Percentiles rank a stretch among this genome's conserved stretches.
Evolutionary conservation across 768 basidiomycete genomes (phyloP).

Genomic region (Ramaria sp.): DNA sequence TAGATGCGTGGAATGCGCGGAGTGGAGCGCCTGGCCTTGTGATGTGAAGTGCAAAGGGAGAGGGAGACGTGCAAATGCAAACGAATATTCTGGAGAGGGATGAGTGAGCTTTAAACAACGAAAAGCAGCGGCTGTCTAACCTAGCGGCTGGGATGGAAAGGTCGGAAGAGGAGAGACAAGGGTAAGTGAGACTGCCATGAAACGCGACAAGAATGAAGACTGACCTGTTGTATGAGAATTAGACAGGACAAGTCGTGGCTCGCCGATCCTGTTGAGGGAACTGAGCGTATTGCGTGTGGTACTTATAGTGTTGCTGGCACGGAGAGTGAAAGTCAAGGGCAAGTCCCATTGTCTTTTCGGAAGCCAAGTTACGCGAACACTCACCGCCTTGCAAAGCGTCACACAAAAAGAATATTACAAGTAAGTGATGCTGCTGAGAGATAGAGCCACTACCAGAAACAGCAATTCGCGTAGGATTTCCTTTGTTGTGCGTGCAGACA

Average conservation of each 20-base stretch:
- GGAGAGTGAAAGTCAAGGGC: neutral
- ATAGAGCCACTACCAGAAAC: neutral
- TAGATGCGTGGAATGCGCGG: conserved; percentile 1
- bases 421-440: neutral
- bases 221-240: conserved; percentile 6
- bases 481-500: neutral
- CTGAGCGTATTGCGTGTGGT: neutral
- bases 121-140: neutral
- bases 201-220: neutral
- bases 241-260: conserved; percentile 9
- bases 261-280: conserved; percentile 6
- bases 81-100: neutral
- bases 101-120: neutral
- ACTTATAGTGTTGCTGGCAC: conserved; percentile 1
- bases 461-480: neutral
- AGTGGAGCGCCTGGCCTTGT: conserved; percentile 4
- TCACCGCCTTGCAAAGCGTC: neutral
- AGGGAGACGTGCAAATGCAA: conserved; percentile 1
- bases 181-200: neutral
- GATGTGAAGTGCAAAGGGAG: conserved; percentile 1
- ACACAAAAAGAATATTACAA: neutral
- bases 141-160: conserved; percentile 1
- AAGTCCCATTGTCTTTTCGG: neutral
- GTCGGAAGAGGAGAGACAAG: neutral
- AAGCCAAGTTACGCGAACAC: neutral